Conservation (phyloP, 1,284 basidiomycete genomes). For the Sporisorium reilianum region DNA sequence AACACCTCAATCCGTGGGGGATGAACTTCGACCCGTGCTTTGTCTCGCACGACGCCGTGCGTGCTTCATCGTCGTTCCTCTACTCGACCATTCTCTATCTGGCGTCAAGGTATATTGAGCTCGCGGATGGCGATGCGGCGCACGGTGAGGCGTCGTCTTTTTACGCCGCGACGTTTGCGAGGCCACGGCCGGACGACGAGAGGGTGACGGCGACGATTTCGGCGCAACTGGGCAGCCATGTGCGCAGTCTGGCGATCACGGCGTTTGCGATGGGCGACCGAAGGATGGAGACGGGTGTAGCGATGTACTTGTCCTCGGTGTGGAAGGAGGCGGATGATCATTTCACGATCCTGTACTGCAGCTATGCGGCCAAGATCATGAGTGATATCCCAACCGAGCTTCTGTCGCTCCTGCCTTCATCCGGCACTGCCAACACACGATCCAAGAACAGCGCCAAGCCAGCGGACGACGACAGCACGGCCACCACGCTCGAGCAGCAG, state of each 20-base stretch:
- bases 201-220: conserved; percentile 26
- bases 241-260: conserved; percentile 34
- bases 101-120: conserved; percentile 45
- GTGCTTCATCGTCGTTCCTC: conserved; percentile 43
- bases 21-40: conserved; percentile 49
- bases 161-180: conserved; percentile 10
- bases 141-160: conserved; percentile 9
- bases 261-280: conserved; percentile 45
- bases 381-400: conserved; percentile 46
- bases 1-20: conserved; percentile 48
- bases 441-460: conserved; percentile 17
- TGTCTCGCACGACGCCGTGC: conserved; percentile 40
- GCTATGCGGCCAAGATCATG: conserved; percentile 55
- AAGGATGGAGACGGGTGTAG: conserved; percentile 45
- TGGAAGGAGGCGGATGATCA: conserved; percentile 56
- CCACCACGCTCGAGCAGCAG: conserved; percentile 12
- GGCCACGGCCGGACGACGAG: conserved; percentile 26
- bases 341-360: conserved; percentile 49
- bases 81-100: conserved; percentile 48
- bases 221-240: conserved; percentile 41
- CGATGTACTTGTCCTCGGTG: conserved; percentile 47
- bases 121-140: conserved; percentile 24
- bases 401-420: conserved; percentile 35
- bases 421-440: not conserved
- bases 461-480: conserved; percentile 4